Conservation (phyloP, 225 moss, liverwort and hornwort genomes). For the Anthoceros angustus region DNA sequence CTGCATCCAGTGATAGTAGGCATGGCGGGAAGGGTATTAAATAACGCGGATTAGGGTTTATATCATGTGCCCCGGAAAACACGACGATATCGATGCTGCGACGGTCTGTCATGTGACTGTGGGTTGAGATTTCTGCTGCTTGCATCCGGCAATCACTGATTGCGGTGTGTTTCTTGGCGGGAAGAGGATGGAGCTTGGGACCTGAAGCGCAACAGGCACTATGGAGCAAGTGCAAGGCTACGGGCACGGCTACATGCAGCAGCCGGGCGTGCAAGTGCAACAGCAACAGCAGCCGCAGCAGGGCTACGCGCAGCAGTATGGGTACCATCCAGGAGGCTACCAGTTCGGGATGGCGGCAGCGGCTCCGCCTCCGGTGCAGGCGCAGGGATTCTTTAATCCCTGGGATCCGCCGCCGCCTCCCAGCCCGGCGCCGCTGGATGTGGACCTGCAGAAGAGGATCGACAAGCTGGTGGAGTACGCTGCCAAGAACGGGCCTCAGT, state of each 20-base stretch:
- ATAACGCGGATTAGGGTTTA: too few species aligned
- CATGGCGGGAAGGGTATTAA: too few species aligned
- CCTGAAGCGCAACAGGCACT: not conserved
- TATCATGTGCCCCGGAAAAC: too few species aligned
- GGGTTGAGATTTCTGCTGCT: too few species aligned
- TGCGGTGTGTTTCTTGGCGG: not conserved
- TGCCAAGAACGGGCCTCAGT: slow-evolving; percentile 93
- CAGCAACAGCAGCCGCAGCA: slow-evolving; percentile 20
- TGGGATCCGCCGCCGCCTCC: slow-evolving; percentile 78
- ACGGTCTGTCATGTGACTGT: too few species aligned
- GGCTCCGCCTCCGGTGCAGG: slow-evolving; percentile 23
- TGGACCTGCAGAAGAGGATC: slow-evolving; percentile 81
- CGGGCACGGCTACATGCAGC: too few species aligned
- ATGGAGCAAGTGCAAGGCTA: slow-evolving; percentile 52
- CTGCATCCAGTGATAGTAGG: too few species aligned
- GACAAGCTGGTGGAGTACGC: slow-evolving; percentile 97
- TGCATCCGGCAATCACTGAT: too few species aligned
- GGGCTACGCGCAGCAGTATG: slow-evolving; percentile 27
- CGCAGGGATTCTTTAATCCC: slow-evolving; percentile 68
- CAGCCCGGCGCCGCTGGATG: slow-evolving; percentile 56
- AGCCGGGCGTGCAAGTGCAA: slow-evolving; percentile 24
- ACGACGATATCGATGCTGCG: too few species aligned
- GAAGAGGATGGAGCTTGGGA: not conserved
- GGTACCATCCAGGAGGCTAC: slow-evolving; percentile 24
- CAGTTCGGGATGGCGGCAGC: slow-evolving; percentile 12